Percentiles rank a stretch among this genome's conserved stretches.
Conservation (phyloP, 2,329 filamentous ascomycete genomes). For the Penicillium frequentans region DNA sequence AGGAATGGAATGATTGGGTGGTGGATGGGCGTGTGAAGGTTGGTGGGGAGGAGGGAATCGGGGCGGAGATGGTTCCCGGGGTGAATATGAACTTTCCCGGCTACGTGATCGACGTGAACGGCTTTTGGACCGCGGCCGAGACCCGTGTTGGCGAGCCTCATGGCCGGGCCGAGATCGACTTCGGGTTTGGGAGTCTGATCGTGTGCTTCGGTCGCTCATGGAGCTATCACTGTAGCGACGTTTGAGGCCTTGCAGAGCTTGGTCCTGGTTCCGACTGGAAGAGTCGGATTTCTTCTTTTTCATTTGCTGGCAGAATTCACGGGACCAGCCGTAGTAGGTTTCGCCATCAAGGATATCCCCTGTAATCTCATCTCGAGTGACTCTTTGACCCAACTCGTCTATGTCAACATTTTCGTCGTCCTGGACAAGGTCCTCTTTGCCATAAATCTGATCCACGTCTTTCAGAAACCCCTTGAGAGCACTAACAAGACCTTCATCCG, state of each 20-base stretch:
- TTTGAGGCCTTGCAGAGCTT: conserved; percentile 42
- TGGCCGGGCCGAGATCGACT: conserved; percentile 30
- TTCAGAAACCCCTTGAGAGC: conserved; percentile 70
- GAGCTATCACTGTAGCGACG: conserved; percentile 42
- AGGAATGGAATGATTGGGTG: conserved; percentile 14
- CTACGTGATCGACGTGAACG: conserved; percentile 28
- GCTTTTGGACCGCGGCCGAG: conserved; percentile 21
- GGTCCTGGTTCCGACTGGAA: conserved; percentile 51
- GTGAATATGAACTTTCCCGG: conserved; percentile 34
- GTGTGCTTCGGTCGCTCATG: conserved; percentile 31
- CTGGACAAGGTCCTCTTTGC: conserved; percentile 49
- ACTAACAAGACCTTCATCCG: conserved; percentile 63
- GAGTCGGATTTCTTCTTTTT: conserved; percentile 47
- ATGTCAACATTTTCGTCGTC: conserved; percentile 60
- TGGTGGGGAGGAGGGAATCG: conserved; percentile 24
- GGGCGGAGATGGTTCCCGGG: conserved; percentile 24
- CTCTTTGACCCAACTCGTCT: conserved; percentile 71
- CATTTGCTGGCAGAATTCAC: conserved; percentile 78
- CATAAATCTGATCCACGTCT: conserved; percentile 69
- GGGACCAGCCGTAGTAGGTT: conserved; percentile 88
- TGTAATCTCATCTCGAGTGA: conserved; percentile 65
- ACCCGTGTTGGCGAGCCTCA: conserved; percentile 19
- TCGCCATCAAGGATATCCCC: conserved; percentile 65
- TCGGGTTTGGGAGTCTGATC: conserved; percentile 29
- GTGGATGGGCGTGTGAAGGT: conserved; percentile 16